Evolutionary conservation across 805 yeast species (phyloP), one percentile per base, ranked within the genome.

Genomic region (Lipomyces orientalis): DNA sequence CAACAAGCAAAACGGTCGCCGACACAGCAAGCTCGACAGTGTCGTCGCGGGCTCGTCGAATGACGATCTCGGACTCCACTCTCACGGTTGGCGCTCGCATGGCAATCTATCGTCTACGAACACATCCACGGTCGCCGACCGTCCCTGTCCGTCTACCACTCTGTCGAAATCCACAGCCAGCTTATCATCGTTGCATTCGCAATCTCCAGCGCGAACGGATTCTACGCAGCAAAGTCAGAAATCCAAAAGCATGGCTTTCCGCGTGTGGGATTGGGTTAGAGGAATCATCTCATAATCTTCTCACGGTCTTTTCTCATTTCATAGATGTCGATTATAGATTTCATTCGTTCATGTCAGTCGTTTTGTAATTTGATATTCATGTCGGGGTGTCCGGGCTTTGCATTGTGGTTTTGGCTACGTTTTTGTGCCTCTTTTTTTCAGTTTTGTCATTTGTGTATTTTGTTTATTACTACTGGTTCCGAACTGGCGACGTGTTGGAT

Each of bases 211-310:
- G 35, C 19, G 58, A 33, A 58, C 59, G 12, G 66, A 57, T 25
- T 54, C 62, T 10, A 39, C 57, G 49, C 60, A 64, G 34, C 25
- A 55, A 19, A 37, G 14, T 14, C 19, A 22, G 19, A 58, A 51
- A 14, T 12, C 43, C 19, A 58, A 52, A 46, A 65, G 64, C 52
- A 64, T 65, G 34, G 73, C 72, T 7, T 61, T 66, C 33, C 67
- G 75, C 22, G 64, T 74, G 72, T 74, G 75, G 75, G 71, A 74
- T 34, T 75, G 77, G 76, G 66, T 75, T 31, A 60, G 64, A 16
- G 60, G 68, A 6, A 49, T 64, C 19, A 57, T 61, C 25, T 54
- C 31, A 37, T 58, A 52, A 25, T 3, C 29, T 25, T 25, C 29
- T 25, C 29, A 25, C 3, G 3, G 29, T 25, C 16, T 43, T 37